phyloP scores from a whole-genome alignment of 139 green algal species.

The Chlamydomonas sp. region DNA sequence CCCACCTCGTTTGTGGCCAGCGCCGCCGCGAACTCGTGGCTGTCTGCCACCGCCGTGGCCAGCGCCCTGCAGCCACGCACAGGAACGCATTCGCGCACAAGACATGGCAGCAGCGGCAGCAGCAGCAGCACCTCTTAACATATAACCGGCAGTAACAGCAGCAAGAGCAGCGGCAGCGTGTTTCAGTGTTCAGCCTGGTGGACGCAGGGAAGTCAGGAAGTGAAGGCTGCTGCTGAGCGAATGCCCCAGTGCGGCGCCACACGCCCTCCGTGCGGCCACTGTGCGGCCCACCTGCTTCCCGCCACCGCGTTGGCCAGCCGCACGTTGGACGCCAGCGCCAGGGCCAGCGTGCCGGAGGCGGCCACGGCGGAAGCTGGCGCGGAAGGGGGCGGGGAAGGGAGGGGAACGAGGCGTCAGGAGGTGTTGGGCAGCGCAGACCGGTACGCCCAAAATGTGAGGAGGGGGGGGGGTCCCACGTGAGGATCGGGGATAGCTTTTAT shows the following conservation, averaged over 20 bases:
- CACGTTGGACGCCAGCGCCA: not conserved
- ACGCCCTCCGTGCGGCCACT: not conserved
- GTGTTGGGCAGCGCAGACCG: too few relatives aligned
- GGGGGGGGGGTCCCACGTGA: too few relatives aligned
- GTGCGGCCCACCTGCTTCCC: not conserved
- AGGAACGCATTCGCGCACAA: not conserved
- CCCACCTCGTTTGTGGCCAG: not conserved
- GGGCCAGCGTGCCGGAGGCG: not conserved
- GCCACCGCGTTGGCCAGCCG: constrained; percentile 14
- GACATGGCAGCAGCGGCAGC: not conserved
- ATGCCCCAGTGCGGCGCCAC: too few relatives aligned
- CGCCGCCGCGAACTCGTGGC: not conserved
- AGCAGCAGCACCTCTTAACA: not conserved
- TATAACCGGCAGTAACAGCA: not conserved
- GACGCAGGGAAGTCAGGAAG: not conserved
- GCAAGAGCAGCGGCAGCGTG: not conserved
- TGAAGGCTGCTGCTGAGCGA: not conserved
- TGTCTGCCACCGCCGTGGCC: not conserved
- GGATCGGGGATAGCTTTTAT: too few relatives aligned
- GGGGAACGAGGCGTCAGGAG: too few relatives aligned
- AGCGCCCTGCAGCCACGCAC: not conserved
- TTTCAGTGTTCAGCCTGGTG: not conserved
- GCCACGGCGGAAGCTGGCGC: not conserved
- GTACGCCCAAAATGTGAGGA: too few relatives aligned
- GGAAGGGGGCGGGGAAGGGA: too few relatives aligned